Evolutionary conservation across 2,329 filamentous ascomycete genomes (phyloP), one percentile per base, ranked within the genome.

Genomic region (Metarhizium anisopliae): DNA sequence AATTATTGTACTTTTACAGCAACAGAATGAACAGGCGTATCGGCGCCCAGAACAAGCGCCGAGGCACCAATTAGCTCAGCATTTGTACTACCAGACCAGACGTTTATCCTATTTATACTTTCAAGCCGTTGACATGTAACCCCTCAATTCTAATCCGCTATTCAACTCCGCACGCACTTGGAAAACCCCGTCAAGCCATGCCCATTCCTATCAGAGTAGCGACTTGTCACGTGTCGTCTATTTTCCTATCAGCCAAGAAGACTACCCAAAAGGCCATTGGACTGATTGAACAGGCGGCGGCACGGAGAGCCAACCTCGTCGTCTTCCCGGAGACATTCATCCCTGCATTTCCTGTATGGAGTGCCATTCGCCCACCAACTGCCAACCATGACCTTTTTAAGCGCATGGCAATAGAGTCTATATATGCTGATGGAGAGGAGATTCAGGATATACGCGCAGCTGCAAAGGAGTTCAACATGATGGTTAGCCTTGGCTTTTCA

Each of bases 241-340:
- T 77, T 50, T 78, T 79, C 58, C 72, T 82, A 13, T 74, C 72
- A 0, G 73, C 77, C 2, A 63, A 61, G 5, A 61, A 66, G 8
- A 81, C 78, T 0, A 75, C 75, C 1, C 58, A 73, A 20, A 81
- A 80, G 59, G 72, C 72, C 13, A 68, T 80, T 43, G 58, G 59
- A 0, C 63, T 78, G 8, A 78, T 82, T 55, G 63, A 72, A 16
- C 61, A 71, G 58, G 77, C 79, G 0, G 71, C 76, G 0, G 56
- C 52, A 1, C 70, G 76, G 52, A 61, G 62, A 0, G 77, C 79
- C 7, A 72, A 80, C 25, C 65, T 82, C 3, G 71, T 82, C 13
- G 74, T 80, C 32, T 81, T 82, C 59, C 78, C 79, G 0, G 79
- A 82, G 61, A 73, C 76, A 0, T 79, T 70, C 60, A 78, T 82